Conservation (phyloP, 305 asterid genomes). For the Fraxinus platypoda region DNA sequence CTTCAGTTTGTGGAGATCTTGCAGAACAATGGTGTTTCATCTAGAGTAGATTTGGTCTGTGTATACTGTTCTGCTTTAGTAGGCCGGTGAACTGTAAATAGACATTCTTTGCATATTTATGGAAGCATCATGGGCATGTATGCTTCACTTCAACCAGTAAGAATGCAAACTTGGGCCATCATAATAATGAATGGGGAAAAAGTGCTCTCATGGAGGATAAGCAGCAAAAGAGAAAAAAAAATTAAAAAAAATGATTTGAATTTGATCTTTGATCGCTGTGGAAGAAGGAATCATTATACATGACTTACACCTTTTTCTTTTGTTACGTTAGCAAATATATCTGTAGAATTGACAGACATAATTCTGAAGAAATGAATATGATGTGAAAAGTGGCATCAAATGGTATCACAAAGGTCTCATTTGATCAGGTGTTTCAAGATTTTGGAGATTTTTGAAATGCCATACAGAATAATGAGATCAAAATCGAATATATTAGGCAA, state of each 20-base stretch:
- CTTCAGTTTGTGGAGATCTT: constrained; percentile 76
- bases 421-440: background rate
- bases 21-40: constrained; percentile 48
- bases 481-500: background rate
- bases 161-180: background rate
- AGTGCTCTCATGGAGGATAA: background rate
- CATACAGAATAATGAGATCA: background rate
- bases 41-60: constrained; percentile 29
- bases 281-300: background rate
- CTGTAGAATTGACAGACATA: background rate
- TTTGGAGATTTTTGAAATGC: background rate
- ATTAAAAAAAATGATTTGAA: background rate
- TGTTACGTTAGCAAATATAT: background rate
- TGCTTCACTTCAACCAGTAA: background rate
- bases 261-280: background rate
- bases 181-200: background rate
- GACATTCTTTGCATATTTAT: constrained; percentile 32
- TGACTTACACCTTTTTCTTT: background rate
- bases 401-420: background rate
- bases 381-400: background rate
- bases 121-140: constrained; percentile 5
- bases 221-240: background rate
- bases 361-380: background rate
- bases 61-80: constrained; percentile 16
- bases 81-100: constrained; percentile 43